Evolutionary conservation across 108 stramenopile genomes (phyloP).

Genomic region (Phaeodactylum tricornutum): DNA sequence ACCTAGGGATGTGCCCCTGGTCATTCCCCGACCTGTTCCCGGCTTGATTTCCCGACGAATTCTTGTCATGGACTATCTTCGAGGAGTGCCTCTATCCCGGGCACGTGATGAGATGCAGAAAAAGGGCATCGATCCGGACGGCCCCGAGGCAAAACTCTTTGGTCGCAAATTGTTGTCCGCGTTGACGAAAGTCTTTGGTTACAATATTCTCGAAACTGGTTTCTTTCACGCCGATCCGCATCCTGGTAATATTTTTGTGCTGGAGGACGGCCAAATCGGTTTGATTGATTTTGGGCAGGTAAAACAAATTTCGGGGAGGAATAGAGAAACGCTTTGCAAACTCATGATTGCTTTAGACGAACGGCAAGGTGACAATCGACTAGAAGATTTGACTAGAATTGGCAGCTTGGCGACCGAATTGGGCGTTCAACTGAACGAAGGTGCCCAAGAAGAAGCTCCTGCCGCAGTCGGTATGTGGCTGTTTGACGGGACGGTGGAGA

Average conservation of each 20-base stretch:
- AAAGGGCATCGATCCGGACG: slow-evolving; percentile 71
- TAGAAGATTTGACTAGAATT: slow-evolving; percentile 57
- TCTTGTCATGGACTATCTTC: slow-evolving; percentile 88
- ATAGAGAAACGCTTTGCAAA: slow-evolving; percentile 73
- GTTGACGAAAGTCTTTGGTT: slow-evolving; percentile 87
- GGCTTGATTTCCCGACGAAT: slow-evolving; percentile 80
- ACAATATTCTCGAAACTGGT: slow-evolving; percentile 86
- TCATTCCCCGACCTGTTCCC: slow-evolving; percentile 78
- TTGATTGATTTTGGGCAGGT: slow-evolving; percentile 95
- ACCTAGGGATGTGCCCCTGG: slow-evolving; percentile 55
- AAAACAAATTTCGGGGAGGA: slow-evolving; percentile 74
- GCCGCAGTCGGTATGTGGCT: slow-evolving; percentile 90
- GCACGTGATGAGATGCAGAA: slow-evolving; percentile 84
- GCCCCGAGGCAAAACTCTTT: slow-evolving; percentile 86
- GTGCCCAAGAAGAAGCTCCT: slow-evolving; percentile 60
- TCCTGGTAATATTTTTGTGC: slow-evolving; percentile 78
- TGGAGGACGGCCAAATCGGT: slow-evolving; percentile 83
- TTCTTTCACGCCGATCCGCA: slow-evolving; percentile 83
- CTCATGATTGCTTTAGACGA: slow-evolving; percentile 86
- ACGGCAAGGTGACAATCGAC: slow-evolving; percentile 50
- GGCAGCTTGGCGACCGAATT: slow-evolving; percentile 75
- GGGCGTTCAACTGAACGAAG: slow-evolving; percentile 73
- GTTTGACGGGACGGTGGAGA: slow-evolving; percentile 71
- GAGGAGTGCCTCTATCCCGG: slow-evolving; percentile 82
- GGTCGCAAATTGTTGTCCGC: slow-evolving; percentile 63